Base-by-base conservation (phyloP, 1,139 yeast genomes). In the Meyerozyma elateridarum region DNA sequence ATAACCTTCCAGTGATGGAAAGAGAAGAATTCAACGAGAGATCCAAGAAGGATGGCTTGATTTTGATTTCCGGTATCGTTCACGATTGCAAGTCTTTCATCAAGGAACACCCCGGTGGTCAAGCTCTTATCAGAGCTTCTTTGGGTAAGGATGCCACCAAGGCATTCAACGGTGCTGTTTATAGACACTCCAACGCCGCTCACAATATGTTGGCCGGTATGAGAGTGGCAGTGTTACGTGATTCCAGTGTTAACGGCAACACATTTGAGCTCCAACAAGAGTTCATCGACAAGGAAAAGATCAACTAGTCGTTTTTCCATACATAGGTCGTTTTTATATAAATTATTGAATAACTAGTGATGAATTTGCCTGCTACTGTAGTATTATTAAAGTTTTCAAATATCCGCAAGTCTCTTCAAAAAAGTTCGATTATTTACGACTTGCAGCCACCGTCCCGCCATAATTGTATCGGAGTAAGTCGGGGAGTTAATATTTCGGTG, bases 41-140 rank as follows among this genome's bases (percentile, higher is more conserved):
- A 49, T 73, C 91, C 42, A 68, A 68, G 59, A 40, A 51, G 35
- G 73, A 67, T 39, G 73, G 73, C 18, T 73, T 88, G 43, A 82
- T 89, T 29, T 78, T 91, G 45, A 84, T 91, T 45, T 78, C 91
- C 31, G 99, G 98, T 48, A 89, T 91, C 45, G 95, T 93, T 34
- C 97, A 93, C 63, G 93, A 89, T 54, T 89, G 88, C 42, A 70
- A 89, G 42, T 70, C 71, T 31, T 91, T 89, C 59, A 75, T 91
- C 49, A 81, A 82, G 48, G 88, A 85, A 53, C 99, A 91, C 63
- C 99, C 99, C 40, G 99, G 99, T 73, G 99, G 99, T 47, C 82
- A 79, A 57, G 87, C 95, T 32, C 73, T 91, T 47, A 70, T 91
- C 44, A 72, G 77, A 54, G 84, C 95, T 25, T 88, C 96, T 7